Evolutionary conservation across 768 basidiomycete species (phyloP), one percentile per base, ranked within the genome.

Genomic region (Amanita muscaria): DNA sequence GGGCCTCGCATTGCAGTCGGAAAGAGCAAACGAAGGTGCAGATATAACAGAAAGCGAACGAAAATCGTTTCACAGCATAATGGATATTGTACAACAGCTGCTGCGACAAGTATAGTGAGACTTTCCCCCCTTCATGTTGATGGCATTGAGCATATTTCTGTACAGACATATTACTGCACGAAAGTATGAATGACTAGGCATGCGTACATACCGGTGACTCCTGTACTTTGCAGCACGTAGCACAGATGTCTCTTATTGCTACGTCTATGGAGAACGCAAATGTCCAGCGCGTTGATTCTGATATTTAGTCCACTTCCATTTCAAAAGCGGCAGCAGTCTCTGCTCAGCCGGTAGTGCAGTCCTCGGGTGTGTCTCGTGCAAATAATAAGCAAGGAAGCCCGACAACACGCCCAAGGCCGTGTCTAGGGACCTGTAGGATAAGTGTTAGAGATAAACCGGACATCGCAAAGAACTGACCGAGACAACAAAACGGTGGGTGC

Each of bases 331-430:
- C 4, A 56, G 34, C 25, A 91, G 61, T 37, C 70, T 71, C 47
- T 83, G 67, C 5, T 80, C 76, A 19, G 68, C 63, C 0, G 73
- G 65, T 12, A 79, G 67, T 7, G 73, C 79, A 3, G 79, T 84
- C 30, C 88, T 77, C 4, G 88, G 88, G 60, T 90, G 77, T 22
- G 69, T 81, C 58, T 91, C 88, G 59, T 84, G 76, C 29, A 91
- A 74, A 58, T 86, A 80, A 59, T 79, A 90, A 4, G 88, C 88
- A 33, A 88, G 61, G 31, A 76, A 59, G 10, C 88, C 88, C 1
- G 87, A 88, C 56, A 88, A 80, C 42, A 88, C 62, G 5, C 87
- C 88, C 31, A 91, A 62, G 12, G 86, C 45, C 4, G 83, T 79
- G 60, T 91, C 88, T 4, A 88, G 53, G 1, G 72, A 58, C 21